phyloP scores from a whole-genome alignment of 2,329 filamentous ascomycete genomes.

The Ophioceras dolichostomum region DNA sequence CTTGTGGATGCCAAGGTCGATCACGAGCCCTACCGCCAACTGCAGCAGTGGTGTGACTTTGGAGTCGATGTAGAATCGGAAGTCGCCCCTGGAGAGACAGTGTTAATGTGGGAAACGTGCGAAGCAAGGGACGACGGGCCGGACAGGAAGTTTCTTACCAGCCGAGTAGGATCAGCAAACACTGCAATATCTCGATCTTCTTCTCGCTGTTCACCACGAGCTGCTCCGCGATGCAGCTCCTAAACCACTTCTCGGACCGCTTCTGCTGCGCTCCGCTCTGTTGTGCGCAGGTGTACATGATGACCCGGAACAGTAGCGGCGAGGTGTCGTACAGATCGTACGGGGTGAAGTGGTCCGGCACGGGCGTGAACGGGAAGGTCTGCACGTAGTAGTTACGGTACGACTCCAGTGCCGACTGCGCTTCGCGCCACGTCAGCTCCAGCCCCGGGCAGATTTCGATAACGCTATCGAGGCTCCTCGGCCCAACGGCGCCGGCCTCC shows the following conservation, averaged over 20 bases:
- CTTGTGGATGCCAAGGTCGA: conserved; percentile 24
- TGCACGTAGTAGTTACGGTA: conserved; percentile 21
- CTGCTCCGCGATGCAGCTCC: conserved; percentile 21
- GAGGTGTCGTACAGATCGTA: conserved; percentile 17
- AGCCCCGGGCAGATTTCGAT: conserved; percentile 23
- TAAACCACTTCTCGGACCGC: conserved; percentile 21
- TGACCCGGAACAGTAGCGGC: conserved; percentile 23
- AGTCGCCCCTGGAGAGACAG: conserved; percentile 30
- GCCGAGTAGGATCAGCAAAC: conserved; percentile 21
- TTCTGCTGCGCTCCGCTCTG: conserved; percentile 18
- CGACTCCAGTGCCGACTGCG: conserved; percentile 16
- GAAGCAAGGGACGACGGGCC: neutral
- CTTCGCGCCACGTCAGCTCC: conserved; percentile 18
- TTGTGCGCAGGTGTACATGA: conserved; percentile 21
- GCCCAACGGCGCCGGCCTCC: conserved; percentile 2
- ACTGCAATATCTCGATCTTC: conserved; percentile 22
- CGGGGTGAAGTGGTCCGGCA: conserved; percentile 13
- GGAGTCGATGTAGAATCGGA: conserved; percentile 22
- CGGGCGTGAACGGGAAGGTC: conserved; percentile 24
- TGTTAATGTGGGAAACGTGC: neutral
- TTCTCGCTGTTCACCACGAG: conserved; percentile 23
- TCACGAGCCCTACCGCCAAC: conserved; percentile 22
- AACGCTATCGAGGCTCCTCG: neutral
- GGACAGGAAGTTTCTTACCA: conserved; percentile 18
- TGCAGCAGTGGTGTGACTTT: conserved; percentile 25